These are phyloP conservation scores for Kodamaea jinghongensis DNA, from an alignment of 805 yeast genomes.

Conservation along the genomic window DNA sequence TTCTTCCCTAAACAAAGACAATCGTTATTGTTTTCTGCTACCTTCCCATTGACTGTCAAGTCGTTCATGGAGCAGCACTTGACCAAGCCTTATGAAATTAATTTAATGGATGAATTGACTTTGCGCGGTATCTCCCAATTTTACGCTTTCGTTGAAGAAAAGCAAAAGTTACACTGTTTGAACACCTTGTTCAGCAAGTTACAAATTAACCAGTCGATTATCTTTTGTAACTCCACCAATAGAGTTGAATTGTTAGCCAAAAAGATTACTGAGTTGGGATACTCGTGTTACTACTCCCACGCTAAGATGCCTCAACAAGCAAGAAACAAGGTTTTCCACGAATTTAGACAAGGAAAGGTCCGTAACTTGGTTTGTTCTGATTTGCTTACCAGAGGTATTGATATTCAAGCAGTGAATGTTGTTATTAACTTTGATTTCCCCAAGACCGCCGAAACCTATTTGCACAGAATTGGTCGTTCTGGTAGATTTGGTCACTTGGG, in stretches of 20 bases:
- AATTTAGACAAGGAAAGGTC: constrained; percentile 96
- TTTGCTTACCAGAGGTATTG: constrained; percentile 95
- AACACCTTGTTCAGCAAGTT: constrained; percentile 92
- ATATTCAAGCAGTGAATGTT: constrained; percentile 97
- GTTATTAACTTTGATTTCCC: constrained; percentile 99
- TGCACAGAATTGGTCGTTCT: constrained; percentile 98
- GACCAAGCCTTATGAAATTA: constrained; percentile 90
- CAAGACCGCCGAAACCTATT: constrained; percentile 93
- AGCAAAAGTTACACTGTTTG: constrained; percentile 91
- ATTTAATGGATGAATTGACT: constrained; percentile 96
- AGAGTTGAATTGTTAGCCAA: constrained; percentile 95
- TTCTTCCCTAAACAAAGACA: constrained; percentile 73
- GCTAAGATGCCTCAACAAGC: constrained; percentile 97
- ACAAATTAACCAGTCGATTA: constrained; percentile 94
- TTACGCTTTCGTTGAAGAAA: constrained; percentile 97
- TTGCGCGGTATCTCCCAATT: constrained; percentile 94
- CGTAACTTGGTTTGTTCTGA: constrained; percentile 97
- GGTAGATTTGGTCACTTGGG: constrained; percentile 99
- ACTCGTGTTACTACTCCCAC: constrained; percentile 94
- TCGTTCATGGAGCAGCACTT: constrained; percentile 88
- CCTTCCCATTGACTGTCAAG: constrained; percentile 93
- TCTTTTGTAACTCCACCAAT: constrained; percentile 94
- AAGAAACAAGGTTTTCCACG: constrained; percentile 97
- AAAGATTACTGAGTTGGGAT: constrained; percentile 93
- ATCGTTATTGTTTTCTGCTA: constrained; percentile 87